Conservation (phyloP, 768 basidiomycete species). For the Panaeolus papilionaceus region DNA sequence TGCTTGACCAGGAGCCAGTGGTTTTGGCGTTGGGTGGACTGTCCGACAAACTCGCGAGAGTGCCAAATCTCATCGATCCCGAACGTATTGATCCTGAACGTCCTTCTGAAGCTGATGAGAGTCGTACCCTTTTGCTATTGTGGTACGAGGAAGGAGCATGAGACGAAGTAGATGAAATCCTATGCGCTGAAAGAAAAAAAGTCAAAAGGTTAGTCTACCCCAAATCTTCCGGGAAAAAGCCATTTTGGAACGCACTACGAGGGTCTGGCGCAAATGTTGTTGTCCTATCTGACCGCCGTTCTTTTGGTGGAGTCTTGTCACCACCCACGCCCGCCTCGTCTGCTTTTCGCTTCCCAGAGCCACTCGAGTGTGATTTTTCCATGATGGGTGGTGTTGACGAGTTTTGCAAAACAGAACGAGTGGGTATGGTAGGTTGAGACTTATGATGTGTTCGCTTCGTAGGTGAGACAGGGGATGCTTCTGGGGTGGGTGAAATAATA, state of each 20-base stretch:
- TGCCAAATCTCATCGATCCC: conserved; percentile 34
- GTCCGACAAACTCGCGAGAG: conserved; percentile 34
- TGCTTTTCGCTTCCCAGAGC: conserved; percentile 72
- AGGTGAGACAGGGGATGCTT: conserved; percentile 43
- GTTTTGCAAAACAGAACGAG: conserved; percentile 34
- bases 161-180: conserved; percentile 57
- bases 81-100: conserved; percentile 44
- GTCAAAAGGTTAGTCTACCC: conserved; percentile 25
- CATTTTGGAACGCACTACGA: conserved; percentile 53
- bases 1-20: conserved; percentile 54
- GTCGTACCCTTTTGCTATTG: conserved; percentile 67
- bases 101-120: conserved; percentile 51
- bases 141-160: conserved; percentile 77
- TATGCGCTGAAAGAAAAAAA: conserved; percentile 48
- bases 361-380: conserved; percentile 41
- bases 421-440: conserved; percentile 35
- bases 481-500: conserved; percentile 48
- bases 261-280: conserved; percentile 71
- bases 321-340: conserved; percentile 67
- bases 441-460: conserved; percentile 35
- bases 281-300: conserved; percentile 47
- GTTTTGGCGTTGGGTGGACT: conserved; percentile 44
- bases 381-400: conserved; percentile 37
- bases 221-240: conserved; percentile 10
- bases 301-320: conserved; percentile 66